Conservation (phyloP, 441 rosid species). For the Raphanus hybrid region DNA sequence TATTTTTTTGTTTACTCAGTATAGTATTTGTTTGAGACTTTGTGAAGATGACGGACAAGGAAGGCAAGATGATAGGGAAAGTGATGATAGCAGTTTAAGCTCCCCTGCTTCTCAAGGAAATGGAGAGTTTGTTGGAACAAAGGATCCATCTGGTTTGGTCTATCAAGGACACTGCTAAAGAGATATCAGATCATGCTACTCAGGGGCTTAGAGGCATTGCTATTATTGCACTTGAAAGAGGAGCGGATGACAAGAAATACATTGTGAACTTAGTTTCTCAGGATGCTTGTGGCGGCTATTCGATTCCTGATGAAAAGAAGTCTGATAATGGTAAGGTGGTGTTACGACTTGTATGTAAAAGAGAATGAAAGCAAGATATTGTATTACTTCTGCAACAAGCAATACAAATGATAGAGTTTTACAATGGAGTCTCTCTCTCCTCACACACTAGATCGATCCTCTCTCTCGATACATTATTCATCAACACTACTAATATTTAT, state of each 20-base stretch:
- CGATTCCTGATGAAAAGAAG: not conserved
- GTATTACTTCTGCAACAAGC: too few relatives aligned
- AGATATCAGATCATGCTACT: constrained; percentile 12
- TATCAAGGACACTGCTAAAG: constrained; percentile 41
- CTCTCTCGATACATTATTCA: too few relatives aligned
- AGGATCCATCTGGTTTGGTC: constrained; percentile 40
- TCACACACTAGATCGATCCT: too few relatives aligned
- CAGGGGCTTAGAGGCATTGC: constrained; percentile 31
- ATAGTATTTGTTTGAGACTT: constrained; percentile 1
- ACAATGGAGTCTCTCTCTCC: too few relatives aligned
- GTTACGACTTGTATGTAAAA: too few relatives aligned
- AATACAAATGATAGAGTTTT: too few relatives aligned
- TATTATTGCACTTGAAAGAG: constrained; percentile 42
- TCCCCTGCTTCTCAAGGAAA: constrained; percentile 55
- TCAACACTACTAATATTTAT: too few relatives aligned
- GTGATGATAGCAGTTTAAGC: constrained; percentile 62
- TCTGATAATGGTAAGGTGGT: constrained; percentile 5
- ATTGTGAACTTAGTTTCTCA: constrained; percentile 32
- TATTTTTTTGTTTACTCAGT: not conserved
- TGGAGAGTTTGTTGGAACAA: constrained; percentile 47
- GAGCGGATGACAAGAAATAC: constrained; percentile 18
- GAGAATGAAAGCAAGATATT: too few relatives aligned
- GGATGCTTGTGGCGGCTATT: constrained; percentile 32
- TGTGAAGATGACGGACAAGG: constrained; percentile 41
- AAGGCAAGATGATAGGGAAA: constrained; percentile 66